Conservation (phyloP, 75 land plant genomes). For the Picea glauca region DNA sequence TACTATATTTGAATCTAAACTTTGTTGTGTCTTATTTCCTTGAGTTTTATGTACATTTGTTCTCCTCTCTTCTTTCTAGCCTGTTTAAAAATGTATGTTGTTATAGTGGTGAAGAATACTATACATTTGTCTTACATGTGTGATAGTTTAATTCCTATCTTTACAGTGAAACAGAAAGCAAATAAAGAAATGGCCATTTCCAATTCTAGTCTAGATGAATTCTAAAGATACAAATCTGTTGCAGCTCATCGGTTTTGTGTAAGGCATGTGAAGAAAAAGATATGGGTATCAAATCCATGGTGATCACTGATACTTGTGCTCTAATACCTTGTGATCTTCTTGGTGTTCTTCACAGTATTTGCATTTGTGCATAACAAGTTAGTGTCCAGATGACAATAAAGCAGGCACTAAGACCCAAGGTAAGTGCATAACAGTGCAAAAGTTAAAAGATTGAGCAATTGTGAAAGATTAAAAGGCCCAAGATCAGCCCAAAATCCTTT, state of each 20-base stretch:
- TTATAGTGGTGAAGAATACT: not conserved
- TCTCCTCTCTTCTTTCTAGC: not conserved
- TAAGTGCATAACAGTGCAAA: not conserved
- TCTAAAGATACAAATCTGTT: not conserved
- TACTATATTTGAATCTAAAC: not conserved
- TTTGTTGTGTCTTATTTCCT: not conserved
- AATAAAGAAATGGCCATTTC: not conserved
- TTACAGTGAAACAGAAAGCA: not conserved
- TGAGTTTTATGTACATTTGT: constrained; percentile 15
- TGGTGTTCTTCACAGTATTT: not conserved
- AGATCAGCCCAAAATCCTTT: not conserved
- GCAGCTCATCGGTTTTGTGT: not conserved
- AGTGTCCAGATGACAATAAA: not conserved
- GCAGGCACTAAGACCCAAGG: not conserved
- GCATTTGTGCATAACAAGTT: not conserved
- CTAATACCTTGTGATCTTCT: not conserved
- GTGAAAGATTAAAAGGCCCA: not conserved
- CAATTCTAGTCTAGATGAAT: not conserved
- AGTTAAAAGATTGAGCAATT: not conserved
- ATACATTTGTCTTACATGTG: not conserved
- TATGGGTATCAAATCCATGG: not conserved
- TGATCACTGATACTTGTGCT: not conserved
- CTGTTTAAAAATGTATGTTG: not conserved
- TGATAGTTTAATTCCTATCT: not conserved
- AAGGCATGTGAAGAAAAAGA: not conserved